Percentiles rank a stretch among this genome's conserved stretches.
Evolutionary conservation across 2,329 filamentous ascomycete genomes (phyloP).

Genomic region (Trichoderma oligosporum): DNA sequence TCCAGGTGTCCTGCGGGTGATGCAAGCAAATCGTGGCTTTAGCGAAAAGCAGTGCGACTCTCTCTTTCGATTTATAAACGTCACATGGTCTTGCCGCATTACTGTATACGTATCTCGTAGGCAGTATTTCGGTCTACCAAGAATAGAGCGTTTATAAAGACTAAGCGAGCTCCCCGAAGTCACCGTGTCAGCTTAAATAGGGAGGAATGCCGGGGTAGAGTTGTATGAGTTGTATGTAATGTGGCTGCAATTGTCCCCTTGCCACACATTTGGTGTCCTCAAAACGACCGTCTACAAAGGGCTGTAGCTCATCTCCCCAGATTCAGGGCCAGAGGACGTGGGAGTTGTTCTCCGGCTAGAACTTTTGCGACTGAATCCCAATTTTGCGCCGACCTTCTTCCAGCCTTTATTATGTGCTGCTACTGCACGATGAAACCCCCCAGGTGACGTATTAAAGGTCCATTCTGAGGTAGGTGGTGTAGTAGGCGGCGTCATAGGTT

Average conservation of each 20-base stretch:
- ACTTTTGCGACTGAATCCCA: slow-evolving; percentile 55
- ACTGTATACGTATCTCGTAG: background rate
- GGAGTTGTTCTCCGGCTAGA: slow-evolving; percentile 42
- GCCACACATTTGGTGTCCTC: slow-evolving; percentile 34
- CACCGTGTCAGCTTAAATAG: too few species aligned
- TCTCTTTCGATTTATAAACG: background rate
- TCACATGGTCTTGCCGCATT: background rate
- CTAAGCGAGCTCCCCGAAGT: background rate
- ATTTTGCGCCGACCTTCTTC: slow-evolving; percentile 61
- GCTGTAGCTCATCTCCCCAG: slow-evolving; percentile 25
- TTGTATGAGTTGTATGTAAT: too few species aligned
- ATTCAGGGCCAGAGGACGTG: slow-evolving; percentile 42
- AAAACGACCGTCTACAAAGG: slow-evolving; percentile 42
- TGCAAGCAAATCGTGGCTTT: too few species aligned
- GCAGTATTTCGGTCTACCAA: background rate
- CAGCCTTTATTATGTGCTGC: slow-evolving; percentile 56
- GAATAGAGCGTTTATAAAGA: background rate
- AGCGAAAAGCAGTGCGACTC: too few species aligned
- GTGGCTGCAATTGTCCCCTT: background rate
- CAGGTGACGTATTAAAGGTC: slow-evolving; percentile 49
- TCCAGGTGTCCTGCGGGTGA: too few species aligned
- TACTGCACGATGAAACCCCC: slow-evolving; percentile 52
- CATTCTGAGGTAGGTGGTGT: slow-evolving; percentile 64
- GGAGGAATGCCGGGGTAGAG: too few species aligned
- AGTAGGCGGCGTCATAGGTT: slow-evolving; percentile 70